Evolutionary conservation across 2,329 filamentous ascomycete genomes (phyloP).

Genomic region (Purpureocillium lavendulum): DNA sequence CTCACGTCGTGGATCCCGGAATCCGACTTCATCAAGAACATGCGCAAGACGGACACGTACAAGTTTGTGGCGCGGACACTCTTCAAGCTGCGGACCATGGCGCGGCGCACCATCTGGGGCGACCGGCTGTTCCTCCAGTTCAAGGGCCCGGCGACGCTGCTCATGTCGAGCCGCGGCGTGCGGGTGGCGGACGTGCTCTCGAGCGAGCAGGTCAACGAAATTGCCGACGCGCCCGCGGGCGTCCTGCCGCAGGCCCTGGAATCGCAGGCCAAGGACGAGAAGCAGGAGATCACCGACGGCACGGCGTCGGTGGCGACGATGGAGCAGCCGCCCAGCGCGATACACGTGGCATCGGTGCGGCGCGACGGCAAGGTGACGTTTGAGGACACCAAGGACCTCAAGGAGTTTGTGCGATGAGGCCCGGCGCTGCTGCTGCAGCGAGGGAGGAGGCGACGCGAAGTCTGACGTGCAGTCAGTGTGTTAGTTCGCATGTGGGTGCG

Average conservation of each 20-base stretch:
- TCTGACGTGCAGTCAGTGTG: too few relatives aligned
- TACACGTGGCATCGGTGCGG: conserved; percentile 48
- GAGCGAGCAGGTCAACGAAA: conserved; percentile 75
- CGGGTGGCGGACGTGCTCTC: conserved; percentile 72
- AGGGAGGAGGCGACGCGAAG: too few relatives aligned
- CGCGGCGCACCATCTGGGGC: conserved; percentile 81
- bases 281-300: conserved; percentile 1
- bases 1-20: conserved; percentile 57
- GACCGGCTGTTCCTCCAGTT: conserved; percentile 90
- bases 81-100: conserved; percentile 65
- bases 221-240: conserved; percentile 74
- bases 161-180: conserved; percentile 81
- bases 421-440: too few relatives aligned
- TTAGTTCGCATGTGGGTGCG: too few relatives aligned
- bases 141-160: conserved; percentile 73
- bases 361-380: conserved; percentile 60
- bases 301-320: conserved; percentile 15
- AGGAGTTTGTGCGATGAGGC: conserved; percentile 44
- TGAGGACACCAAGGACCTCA: conserved; percentile 49
- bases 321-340: conserved; percentile 30
- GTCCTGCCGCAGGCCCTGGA: conserved; percentile 53
- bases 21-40: conserved; percentile 62
- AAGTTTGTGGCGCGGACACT: conserved; percentile 55
- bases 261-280: conserved; percentile 29
- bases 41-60: conserved; percentile 67